A percentile compares a stretch with the other conserved stretches of the same genome.
These are phyloP conservation scores for Parachaetomium inaequale DNA, from an alignment of 495 filamentous ascomycete species.

Conservation along the genomic window DNA sequence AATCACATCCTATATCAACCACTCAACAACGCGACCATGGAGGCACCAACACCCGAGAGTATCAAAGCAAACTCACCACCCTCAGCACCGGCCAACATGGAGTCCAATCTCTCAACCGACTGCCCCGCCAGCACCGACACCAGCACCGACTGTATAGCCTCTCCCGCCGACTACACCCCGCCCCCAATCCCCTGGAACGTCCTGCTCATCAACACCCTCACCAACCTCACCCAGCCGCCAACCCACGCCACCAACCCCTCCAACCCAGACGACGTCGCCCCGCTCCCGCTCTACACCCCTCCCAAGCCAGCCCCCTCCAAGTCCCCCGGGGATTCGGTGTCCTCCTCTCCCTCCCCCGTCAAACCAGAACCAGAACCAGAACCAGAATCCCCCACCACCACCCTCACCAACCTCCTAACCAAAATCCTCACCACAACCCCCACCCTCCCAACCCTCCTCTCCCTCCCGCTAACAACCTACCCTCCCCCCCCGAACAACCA, in stretches of 20 bases:
- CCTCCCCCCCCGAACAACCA: not conserved
- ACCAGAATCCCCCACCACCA: not conserved
- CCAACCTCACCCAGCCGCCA: not conserved
- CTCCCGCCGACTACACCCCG: not conserved
- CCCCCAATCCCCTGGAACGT: not conserved
- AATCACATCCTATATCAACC: too few species aligned
- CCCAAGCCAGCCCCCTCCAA: not conserved
- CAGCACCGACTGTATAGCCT: not conserved
- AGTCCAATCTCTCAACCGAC: not conserved
- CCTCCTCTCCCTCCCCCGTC: not conserved
- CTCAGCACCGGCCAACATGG: not conserved
- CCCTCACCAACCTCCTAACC: not conserved
- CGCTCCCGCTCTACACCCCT: constrained; percentile 17
- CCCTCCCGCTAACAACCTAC: constrained; percentile 20
- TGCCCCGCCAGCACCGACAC: not conserved
- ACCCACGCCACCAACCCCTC: not conserved
- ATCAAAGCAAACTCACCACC: not conserved
- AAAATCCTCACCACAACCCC: not conserved
- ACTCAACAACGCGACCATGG: not conserved
- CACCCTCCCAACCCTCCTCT: not conserved
- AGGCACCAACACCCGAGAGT: not conserved
- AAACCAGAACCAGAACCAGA: not conserved
- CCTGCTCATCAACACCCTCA: not conserved
- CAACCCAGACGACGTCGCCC: constrained; percentile 7
- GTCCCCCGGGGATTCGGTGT: too few species aligned